Base-by-base conservation (phyloP, 352 stramenopile species). In the Pythium folliculosum region DNA sequence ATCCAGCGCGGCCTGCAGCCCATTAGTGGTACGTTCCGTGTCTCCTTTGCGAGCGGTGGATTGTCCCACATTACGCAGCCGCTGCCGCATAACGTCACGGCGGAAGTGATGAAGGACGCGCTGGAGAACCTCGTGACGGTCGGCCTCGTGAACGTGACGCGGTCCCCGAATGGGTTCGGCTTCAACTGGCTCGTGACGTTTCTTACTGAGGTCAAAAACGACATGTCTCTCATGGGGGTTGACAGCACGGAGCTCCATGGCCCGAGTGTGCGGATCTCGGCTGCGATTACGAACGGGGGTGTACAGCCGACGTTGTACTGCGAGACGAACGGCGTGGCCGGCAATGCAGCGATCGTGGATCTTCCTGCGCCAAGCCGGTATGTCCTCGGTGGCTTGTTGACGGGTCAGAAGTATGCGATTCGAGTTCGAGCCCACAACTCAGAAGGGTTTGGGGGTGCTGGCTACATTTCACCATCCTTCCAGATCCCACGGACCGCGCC, bases 171-270 rank as follows among this genome's bases (percentile, higher is more conserved):
- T 65, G 97, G 96, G 38, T 98, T 97, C 73, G 96, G 96, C 0
- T 97, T 91, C 77, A 98, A 98, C 64, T 99, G 96, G 90, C 70
- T 97, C 43, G 81, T 99, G 27, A 98, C 88, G 12, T 99, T 99
- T 73, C 21, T 97, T 13, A 91, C 77, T 14, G 90, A 97, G 16
- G 71, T 96, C 22, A 90, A 82, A 30, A 79, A 77, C 50, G 81
- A 97, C 14, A 71, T 97, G 10, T 83, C 79, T 13, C 63, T 97
- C 6, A 76, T 99, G 14, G 86, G 72, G n/a, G 82, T 97, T 0
- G 92, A 99, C 65, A 93, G 92, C 51, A 96, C 90, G 0, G 80
- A 91, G 56, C 81, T 99, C 0, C 96, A 96, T 61, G 96, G 97
- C 7, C 90, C 94, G 5, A 92, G 86, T 55, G 95, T 95, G 5